These are phyloP conservation scores for Saussurea involucrata DNA, from an alignment of 129 eudicot genomes.

Conservation along the genomic window DNA sequence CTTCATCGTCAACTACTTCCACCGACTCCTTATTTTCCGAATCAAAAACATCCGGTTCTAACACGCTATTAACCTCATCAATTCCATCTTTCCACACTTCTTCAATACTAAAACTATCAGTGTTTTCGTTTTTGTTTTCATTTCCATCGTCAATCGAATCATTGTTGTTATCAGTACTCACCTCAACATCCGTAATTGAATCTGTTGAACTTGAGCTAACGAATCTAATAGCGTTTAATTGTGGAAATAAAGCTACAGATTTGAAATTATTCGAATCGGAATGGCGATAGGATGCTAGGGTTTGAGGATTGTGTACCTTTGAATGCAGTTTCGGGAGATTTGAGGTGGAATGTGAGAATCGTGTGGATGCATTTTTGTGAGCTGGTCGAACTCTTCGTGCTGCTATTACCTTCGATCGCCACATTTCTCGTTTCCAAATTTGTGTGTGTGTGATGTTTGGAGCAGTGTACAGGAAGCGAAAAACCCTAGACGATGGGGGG, in stretches of 20 bases:
- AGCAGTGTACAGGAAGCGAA: neutral
- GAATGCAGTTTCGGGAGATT: neutral
- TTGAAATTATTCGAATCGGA: neutral
- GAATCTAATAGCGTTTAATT: constrained; percentile 10
- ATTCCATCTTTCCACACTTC: constrained; percentile 27
- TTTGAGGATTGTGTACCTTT: constrained; percentile 16
- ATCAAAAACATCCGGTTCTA: constrained; percentile 9
- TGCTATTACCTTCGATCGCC: constrained; percentile 26
- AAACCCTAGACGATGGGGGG: constrained; percentile 19
- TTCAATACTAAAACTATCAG: constrained; percentile 7
- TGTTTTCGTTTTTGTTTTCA: constrained; percentile 15
- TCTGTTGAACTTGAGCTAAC: constrained; percentile 21
- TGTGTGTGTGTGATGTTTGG: neutral
- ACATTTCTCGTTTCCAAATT: constrained; percentile 13
- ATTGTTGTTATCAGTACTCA: constrained; percentile 3
- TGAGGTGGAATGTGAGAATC: constrained; percentile 11
- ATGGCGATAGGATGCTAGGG: constrained; percentile 7
- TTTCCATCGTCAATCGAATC: constrained; percentile 10
- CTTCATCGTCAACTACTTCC: neutral
- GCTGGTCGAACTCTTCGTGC: constrained; percentile 21
- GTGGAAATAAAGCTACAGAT: constrained; percentile 2
- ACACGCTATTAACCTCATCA: constrained; percentile 21
- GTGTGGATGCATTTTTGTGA: constrained; percentile 8
- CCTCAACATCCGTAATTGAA: constrained; percentile 13
- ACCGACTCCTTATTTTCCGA: constrained; percentile 14